Evolutionary conservation across 164 flowering plant species (phyloP), one percentile per base, ranked within the genome.

Genomic region (Buxus sempervirens): DNA sequence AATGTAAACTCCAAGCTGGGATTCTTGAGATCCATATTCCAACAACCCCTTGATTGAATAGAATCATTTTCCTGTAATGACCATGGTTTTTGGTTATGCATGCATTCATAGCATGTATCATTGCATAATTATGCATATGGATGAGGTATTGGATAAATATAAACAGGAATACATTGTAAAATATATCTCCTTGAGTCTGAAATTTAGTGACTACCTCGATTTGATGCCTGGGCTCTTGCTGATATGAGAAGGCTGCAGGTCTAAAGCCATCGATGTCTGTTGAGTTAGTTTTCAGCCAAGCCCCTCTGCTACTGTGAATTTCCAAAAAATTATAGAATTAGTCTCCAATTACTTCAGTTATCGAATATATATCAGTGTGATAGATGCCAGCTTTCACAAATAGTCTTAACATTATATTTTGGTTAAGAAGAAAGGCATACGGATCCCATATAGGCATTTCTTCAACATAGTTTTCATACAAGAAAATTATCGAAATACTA

Each of bases 1-100:
- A 89, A 70, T 22, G 90, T 87, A 82, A 89, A 86, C 78, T 89
- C 92, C 87, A 89, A 77, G 78, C 86, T 84, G 8, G 90, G 89
- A 57, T 82, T 82, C 56, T 78, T 80, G 54, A 63, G 70, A 16
- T 75, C 81, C 61, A 77, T 32, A 64, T 75, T 77, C 18, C 71
- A 22, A 26, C 77, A 81, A 66, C 73, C 61, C 56, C 68, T 84
- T 27, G 65, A 18, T 42, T 23, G 71, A 22, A 68, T 54, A 36
- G 75, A 71, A 54, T 77, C 72, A 19, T 62, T 57, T 54, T 83
- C 82, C 88, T 86, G 82, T 58, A 54, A 57, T 27, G 63, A 54
- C 58, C 58, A 8, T 22, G 13, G 36, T 25, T 61, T 65, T 66
- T 64, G 22, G 26, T 5, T 55, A 26, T 55, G 19, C 21, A 42